These are phyloP conservation scores for Capsella rubella DNA, from an alignment of 441 rosid genomes.

Conservation along the genomic window DNA sequence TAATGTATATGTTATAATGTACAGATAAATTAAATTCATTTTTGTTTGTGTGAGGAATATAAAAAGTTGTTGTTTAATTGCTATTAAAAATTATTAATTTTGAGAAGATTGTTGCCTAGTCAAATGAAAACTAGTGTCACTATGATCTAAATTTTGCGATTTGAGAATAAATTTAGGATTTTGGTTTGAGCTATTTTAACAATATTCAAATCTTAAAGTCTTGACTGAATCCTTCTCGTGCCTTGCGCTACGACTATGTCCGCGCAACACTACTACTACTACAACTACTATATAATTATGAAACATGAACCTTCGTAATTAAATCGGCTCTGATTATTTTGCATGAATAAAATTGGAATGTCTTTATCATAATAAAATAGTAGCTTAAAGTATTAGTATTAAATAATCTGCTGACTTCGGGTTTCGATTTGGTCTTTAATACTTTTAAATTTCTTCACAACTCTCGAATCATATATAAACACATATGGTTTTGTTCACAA, in stretches of 20 bases:
- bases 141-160: slow-evolving; percentile 35
- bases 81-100: slow-evolving; percentile 11
- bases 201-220: slow-evolving; percentile 21
- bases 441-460: not conserved
- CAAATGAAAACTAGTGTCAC: slow-evolving; percentile 45
- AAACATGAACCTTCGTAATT: slow-evolving; percentile 13
- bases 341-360: slow-evolving; percentile 13
- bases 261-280: slow-evolving; percentile 24
- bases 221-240: slow-evolving; percentile 46
- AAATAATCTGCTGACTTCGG: slow-evolving; percentile 29
- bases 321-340: slow-evolving; percentile 27
- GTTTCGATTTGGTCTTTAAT: not conserved
- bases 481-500: not conserved
- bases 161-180: slow-evolving; percentile 37
- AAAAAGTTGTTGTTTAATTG: not conserved
- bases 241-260: slow-evolving; percentile 39
- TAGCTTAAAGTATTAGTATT: not conserved
- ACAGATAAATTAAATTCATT: not conserved
- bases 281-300: not conserved
- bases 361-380: slow-evolving; percentile 5
- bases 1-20: not conserved
- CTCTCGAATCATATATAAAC: not conserved
- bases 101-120: slow-evolving; percentile 40
- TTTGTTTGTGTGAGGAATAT: not conserved
- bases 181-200: slow-evolving; percentile 37